phyloP scores from a whole-genome alignment of 148 eudicot genomes.

The Limonium bicolor region DNA sequence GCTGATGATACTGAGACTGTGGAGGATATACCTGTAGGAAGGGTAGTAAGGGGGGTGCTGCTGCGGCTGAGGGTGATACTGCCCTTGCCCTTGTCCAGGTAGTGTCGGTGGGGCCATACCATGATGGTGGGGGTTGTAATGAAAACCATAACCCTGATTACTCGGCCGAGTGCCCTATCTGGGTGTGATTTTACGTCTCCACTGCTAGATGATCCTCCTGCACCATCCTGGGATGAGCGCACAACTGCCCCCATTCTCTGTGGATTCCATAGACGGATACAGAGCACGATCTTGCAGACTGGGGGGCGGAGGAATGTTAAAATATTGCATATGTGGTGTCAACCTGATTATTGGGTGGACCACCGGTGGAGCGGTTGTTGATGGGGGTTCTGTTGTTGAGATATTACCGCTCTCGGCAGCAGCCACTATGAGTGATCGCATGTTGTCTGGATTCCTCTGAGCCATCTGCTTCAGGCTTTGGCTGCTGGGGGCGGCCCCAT shows the following conservation, averaged over 20 bases:
- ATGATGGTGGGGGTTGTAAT: too few species aligned
- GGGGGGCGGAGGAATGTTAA: constrained; percentile 61
- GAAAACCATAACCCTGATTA: too few species aligned
- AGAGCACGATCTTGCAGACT: constrained; percentile 54
- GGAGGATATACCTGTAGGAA: too few species aligned
- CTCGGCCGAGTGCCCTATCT: too few species aligned
- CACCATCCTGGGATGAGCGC: constrained; percentile 60
- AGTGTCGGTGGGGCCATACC: too few species aligned
- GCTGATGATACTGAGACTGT: too few species aligned
- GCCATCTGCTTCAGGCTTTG: constrained; percentile 45
- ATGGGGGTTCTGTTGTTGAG: constrained; percentile 68
- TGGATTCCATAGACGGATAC: constrained; percentile 97
- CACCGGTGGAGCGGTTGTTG: constrained; percentile 77
- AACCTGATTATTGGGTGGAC: constrained; percentile 45
- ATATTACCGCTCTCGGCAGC: constrained; percentile 81
- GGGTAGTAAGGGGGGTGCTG: too few species aligned
- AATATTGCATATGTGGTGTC: constrained; percentile 46
- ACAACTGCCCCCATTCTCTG: constrained; percentile 90
- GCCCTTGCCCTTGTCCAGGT: too few species aligned
- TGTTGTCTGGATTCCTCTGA: constrained; percentile 42
- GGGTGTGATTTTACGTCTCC: too few species aligned
- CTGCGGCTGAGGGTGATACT: too few species aligned
- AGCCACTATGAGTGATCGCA: constrained; percentile 69
- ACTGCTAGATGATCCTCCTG: too few species aligned
- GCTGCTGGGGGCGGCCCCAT: constrained; percentile 94